Conservation (phyloP, 176 grass and related monocot species). For the Phoenix roebelenii region DNA sequence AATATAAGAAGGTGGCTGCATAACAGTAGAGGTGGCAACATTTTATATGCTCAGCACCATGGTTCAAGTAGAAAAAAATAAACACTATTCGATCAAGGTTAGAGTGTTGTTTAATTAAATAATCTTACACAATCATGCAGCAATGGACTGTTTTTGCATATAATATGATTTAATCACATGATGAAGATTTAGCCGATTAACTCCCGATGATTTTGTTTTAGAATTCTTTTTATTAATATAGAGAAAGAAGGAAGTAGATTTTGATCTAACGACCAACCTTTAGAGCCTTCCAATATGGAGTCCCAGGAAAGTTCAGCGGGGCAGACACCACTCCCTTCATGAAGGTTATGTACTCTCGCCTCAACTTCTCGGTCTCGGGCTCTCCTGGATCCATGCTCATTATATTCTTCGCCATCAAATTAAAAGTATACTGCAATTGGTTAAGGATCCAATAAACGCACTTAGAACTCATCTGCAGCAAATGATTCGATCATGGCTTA, state of each 20-base stretch:
- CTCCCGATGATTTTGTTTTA: too few relatives aligned
- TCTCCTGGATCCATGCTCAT: conserved; percentile 83
- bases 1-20: background rate
- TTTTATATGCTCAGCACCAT: background rate
- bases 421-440: conserved; percentile 75
- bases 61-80: background rate
- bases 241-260: background rate
- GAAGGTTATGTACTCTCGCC: conserved; percentile 87
- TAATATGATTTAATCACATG: too few relatives aligned
- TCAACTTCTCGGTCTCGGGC: conserved; percentile 69
- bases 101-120: too few relatives aligned
- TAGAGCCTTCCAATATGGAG: conserved; percentile 81
- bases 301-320: conserved; percentile 89
- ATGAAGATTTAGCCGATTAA: too few relatives aligned
- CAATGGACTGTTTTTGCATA: too few relatives aligned
- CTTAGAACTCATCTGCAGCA: too few relatives aligned
- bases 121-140: too few relatives aligned
- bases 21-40: background rate
- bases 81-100: background rate
- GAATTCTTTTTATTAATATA: background rate
- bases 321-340: conserved; percentile 92
- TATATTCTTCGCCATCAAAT: conserved; percentile 97
- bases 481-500: too few relatives aligned
- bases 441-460: too few relatives aligned
- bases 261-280: conserved; percentile 28